Base-by-base conservation (phyloP, 306 rosid species). In the Erythrophleum fordii region DNA sequence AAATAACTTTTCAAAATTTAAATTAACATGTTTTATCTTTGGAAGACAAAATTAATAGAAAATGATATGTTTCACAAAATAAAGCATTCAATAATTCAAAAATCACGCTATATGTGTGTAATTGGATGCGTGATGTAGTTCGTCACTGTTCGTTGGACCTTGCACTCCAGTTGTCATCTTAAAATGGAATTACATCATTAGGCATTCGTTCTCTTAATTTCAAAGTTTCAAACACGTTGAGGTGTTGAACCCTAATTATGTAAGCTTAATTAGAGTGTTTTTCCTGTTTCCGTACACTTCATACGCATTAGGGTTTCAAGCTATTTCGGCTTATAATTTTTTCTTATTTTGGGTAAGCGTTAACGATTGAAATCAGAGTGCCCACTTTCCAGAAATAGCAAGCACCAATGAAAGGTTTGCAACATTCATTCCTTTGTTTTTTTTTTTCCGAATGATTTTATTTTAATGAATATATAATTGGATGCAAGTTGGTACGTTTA, bases 401-500 rank as follows among this genome's bases (percentile, higher is more conserved):
- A 69, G 8, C 11, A 55, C 18, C 3, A 11, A 59, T 3, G 1
- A 37, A 28, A 69, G 16, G 2, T 42, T 18, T 69, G 10, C 11
- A n/a, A 59, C 51, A 1, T 11, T 34, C 22, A 3, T 6, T 62
- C 12, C 8, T 55, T 20, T 55, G 28, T 20, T 55, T 55, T 42
- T 10, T 8, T 23, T 77, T 66, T 1, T 31, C n/a, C 6, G 26
- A 2, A 25, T 5, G 0, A 20, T 20, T 78, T 18, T 14, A 28
- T 11, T 6, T 69, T 48, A 45, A n/a, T 48, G 71, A 55, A 55
- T 45, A 58, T 59, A 69, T 62, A 51, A 77, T 71, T 31, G 37
- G 20, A 37, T 53, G 70, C 82, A 64, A 77, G 76, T 77, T 77
- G 82, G 55, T 64, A 72, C 53, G 4, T 72, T 42, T 46, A 65